Evolutionary conservation across 345 rosid species (phyloP), one percentile per base, ranked within the genome.

Genomic region (Eucalyptus curtisii): DNA sequence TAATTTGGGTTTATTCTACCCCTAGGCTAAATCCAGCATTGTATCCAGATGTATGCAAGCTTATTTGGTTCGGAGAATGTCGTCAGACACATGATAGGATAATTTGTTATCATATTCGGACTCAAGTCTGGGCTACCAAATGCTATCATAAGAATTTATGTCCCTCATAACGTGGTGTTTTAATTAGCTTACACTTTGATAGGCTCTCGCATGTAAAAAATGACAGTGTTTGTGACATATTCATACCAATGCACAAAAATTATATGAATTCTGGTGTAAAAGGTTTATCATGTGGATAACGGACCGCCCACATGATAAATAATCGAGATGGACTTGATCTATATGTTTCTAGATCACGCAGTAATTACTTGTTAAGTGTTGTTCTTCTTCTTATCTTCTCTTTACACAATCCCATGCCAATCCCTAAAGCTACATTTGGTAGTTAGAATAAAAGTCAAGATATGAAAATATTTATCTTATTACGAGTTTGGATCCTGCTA

Each of bases 31-130:
- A 52, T 7, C 10, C 0, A 0, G 2, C 57, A 52, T 19, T 52
- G 10, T 52, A 52, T 52, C 24, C 1, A 52, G 2, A 52, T 52
- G 57, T 7, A 1, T 19, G 57, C 10, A 0, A 52, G 57, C 57
- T 20, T 52, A 52, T 3, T 0, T 20, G 0, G 57, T 52, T 20
- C 0, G 0, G 2, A 0, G 57, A 52, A 52, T 52, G 10, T 52
- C 25, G 0, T 8, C 5, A 52, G 20, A 52, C 57, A 8, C 10
- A 8, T 20, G 10, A 52, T 20, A 7, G 10, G 25, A 52, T 8
- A 52, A 20, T 52, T 52, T 20, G 0, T 52, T 52, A 52, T 52
- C 2, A 4, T 20, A 52, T 52, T 0, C 1, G 0, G 0, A 11
- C 66, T 57, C 1, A 52, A 52, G 24, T 7, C 0, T 8, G 0